Evolutionary conservation across 306 rosid species (phyloP).

Genomic region (Coriaria nepalensis): DNA sequence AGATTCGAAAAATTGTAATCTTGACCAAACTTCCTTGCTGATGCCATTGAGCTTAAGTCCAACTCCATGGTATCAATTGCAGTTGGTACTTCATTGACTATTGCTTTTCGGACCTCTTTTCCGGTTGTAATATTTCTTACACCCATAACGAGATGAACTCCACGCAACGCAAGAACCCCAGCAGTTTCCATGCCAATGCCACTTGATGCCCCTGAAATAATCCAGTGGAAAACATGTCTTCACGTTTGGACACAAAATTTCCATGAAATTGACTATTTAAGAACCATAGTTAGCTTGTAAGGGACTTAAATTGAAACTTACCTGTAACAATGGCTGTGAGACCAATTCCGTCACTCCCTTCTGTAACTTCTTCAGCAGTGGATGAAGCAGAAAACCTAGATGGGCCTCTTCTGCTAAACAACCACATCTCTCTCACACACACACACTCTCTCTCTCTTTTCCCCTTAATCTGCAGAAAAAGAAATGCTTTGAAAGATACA

Average conservation of each 20-base stretch:
- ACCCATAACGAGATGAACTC: constrained; percentile 62
- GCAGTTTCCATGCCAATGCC: constrained; percentile 68
- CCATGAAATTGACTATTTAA: too few species aligned
- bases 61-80: constrained; percentile 59
- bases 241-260: too few species aligned
- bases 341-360: constrained; percentile 36
- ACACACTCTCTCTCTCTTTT: not conserved
- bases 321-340: constrained; percentile 77
- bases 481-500: too few species aligned
- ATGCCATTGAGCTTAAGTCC: constrained; percentile 55
- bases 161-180: constrained; percentile 65
- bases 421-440: constrained; percentile 32
- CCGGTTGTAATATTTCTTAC: constrained; percentile 52
- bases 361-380: constrained; percentile 61
- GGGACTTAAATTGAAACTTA: not conserved
- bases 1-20: constrained; percentile 42
- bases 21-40: constrained; percentile 49
- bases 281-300: too few species aligned
- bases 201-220: constrained; percentile 57
- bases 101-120: constrained; percentile 28
- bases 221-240: not conserved
- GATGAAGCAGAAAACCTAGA: constrained; percentile 69
- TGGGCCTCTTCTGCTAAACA: constrained; percentile 34
- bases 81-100: constrained; percentile 38
- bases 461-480: too few species aligned